Conservation (phyloP, 108 stramenopile species). For the Craspedostauros australis region DNA sequence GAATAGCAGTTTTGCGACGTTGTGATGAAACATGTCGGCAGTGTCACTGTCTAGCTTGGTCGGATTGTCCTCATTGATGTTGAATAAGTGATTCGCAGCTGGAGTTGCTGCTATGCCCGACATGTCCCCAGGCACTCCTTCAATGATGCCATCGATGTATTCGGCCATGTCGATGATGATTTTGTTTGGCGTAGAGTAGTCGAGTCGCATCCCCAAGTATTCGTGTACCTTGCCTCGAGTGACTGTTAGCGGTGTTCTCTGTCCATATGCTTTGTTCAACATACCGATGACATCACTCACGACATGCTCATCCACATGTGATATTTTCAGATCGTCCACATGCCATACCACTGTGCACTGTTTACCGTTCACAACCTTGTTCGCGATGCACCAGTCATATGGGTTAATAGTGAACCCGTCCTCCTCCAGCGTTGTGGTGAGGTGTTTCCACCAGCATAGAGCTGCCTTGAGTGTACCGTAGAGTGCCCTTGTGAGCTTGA, state of each 20-base stretch:
- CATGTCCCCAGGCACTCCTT: conserved; percentile 19
- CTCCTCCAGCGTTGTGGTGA: conserved; percentile 5
- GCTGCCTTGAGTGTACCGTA: conserved; percentile 25
- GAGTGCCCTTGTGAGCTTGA: conserved; percentile 21
- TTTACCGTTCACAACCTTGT: conserved; percentile 18
- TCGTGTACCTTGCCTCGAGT: conserved; percentile 12
- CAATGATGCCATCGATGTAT: conserved; percentile 12
- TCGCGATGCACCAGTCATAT: conserved; percentile 26
- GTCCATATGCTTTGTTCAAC: conserved; percentile 6
- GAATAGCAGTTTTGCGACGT: conserved; percentile 17
- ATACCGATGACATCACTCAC: background rate
- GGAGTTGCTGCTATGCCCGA: conserved; percentile 14
- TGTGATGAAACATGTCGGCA: background rate
- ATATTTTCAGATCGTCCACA: conserved; percentile 44
- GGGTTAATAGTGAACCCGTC: conserved; percentile 35
- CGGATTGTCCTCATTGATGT: conserved; percentile 5
- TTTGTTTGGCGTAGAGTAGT: conserved; percentile 7
- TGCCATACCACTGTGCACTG: conserved; percentile 34
- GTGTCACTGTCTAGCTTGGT: background rate
- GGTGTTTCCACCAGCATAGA: conserved; percentile 26
- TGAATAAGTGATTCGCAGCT: conserved; percentile 30
- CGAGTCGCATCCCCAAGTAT: conserved; percentile 35
- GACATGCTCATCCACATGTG: conserved; percentile 10
- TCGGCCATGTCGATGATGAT: conserved; percentile 15
- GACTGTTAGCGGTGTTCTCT: conserved; percentile 4